A percentile compares a stretch with the other conserved stretches of the same genome.
Evolutionary conservation across 106 monocot species (phyloP).

Genomic region (Posidonia australis): DNA sequence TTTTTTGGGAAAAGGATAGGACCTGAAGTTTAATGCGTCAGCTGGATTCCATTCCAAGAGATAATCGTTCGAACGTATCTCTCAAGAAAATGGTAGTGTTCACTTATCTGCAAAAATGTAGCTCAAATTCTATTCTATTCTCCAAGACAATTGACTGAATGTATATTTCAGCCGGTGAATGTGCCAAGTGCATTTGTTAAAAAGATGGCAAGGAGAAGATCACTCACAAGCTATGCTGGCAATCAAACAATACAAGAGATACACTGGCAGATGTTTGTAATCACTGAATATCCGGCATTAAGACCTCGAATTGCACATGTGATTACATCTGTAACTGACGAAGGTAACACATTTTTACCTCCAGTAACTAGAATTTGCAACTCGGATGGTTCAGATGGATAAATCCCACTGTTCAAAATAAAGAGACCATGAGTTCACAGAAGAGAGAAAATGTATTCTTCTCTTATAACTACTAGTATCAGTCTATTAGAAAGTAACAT

Average conservation of each 20-base stretch:
- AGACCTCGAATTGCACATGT: not conserved
- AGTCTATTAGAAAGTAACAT: no score
- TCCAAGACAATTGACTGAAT: no score
- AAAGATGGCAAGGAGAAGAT: not conserved
- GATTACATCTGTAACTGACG: not conserved
- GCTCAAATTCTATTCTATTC: no score
- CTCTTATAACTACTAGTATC: not conserved
- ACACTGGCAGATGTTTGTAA: conserved; percentile 1
- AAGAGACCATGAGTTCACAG: not conserved
- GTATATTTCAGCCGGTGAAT: no score
- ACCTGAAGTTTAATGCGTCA: no score
- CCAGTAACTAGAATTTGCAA: not conserved
- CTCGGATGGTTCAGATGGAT: conserved; percentile 7
- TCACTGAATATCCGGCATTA: not conserved
- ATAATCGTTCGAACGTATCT: no score
- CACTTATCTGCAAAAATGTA: no score
- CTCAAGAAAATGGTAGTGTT: no score
- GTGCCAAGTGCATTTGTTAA: not conserved
- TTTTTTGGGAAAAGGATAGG: no score
- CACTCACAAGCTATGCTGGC: not conserved
- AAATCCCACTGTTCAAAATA: conserved; percentile 3
- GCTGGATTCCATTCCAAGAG: no score
- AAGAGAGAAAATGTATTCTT: not conserved
- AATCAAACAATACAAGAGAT: not conserved
- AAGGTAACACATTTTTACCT: not conserved